Evolutionary conservation across 1,284 basidiomycete species (phyloP), one percentile per base, ranked within the genome.

Genomic region (Somion occarium): DNA sequence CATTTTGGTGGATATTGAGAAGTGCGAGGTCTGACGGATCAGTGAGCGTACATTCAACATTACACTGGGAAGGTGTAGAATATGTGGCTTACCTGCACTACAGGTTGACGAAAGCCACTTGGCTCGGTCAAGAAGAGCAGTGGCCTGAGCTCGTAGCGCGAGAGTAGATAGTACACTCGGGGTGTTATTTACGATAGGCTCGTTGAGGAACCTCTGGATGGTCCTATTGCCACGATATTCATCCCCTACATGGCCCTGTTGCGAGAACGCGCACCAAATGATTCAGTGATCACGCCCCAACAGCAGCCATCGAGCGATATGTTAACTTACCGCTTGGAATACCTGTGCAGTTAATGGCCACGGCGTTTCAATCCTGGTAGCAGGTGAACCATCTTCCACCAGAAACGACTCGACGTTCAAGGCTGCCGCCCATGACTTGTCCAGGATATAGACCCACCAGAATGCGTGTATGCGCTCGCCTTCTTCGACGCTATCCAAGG

Each of bases 371-470:
- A 85, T 80, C 23, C 79, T 73, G 18, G 61, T 61, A 3, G 60
- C 61, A n/a, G 60, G 54, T 9, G 55, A 56, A 13, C 60, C 59
- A 42, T 68, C 78, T 43, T 79, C 71, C 15, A 69, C 67, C 2
- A 72, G 58, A 3, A 60, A 63, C 26, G 60, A 60, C 0, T 83
- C 82, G 54, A 78, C 78, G 34, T 78, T 78, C 3, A 85, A 70
- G 9, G 78, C 73, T 2, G 79, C 75, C 22, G 83, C 80, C 82
- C 84, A 86, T 50, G 65, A 69, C 26, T 79, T 74, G 62, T 88
- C 86, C 53, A 87, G 64, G 51, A 78, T 75, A 62, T 80, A 87
- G 11, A 84, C 82, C 55, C 82, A 78, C 85, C 85, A 88, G 56
- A 88, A 88, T 1, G 82, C 75, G 26, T 80, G 65, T 47, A 85